Base-by-base conservation (phyloP, 352 stramenopile species). In the Achlya hypogyna region DNA sequence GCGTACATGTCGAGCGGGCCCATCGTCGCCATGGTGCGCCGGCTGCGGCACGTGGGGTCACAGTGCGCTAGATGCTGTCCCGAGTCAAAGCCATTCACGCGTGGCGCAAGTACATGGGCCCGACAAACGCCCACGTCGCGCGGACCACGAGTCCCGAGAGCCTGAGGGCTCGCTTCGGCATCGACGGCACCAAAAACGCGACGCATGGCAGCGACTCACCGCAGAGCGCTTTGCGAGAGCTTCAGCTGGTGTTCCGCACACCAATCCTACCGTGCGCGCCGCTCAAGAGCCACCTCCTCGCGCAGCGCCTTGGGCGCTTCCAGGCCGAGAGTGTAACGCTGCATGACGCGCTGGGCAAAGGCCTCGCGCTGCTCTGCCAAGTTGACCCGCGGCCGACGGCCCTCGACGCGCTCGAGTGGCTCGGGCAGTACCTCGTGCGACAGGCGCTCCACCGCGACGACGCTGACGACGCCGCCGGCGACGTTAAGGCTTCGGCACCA, bases 201-300 rank as follows among this genome's bases (percentile, higher is more conserved):
- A 91, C 86, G 0, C 88, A 95, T 53, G 88, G 86, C 25, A 91
- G 78, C 54, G 87, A 96, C 60, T 77, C 78, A 4, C 66, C 51
- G 20, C 51, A 40, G 6, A 89, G 75, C 49, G 86, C 88, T 10
- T 63, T 66, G 3, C 77, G 86, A 5, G 88, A 96, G 62, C 62
- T 93, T 35, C 64, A 63, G 8, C 92, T 96, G 47, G 92, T 91
- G 66, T 96, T 96, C 56, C 5, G 38, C 9, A 12, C 23, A 0
- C 18, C 54, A 8, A 3, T 52, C 1, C 38, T 3, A 18, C n/a
- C 38, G 38, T 18, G 14, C 1, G 38, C 54, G 25, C 35, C 23
- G 35, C 38, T 29, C 34, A 25, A 23, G 54, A 6, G 23, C 31
- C 14, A 9, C 38, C 12, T 45, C 38, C 38, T 45, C 38, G 38